Conservation (phyloP, 2,329 filamentous ascomycete species). For the Aspergillus tubingensis region DNA sequence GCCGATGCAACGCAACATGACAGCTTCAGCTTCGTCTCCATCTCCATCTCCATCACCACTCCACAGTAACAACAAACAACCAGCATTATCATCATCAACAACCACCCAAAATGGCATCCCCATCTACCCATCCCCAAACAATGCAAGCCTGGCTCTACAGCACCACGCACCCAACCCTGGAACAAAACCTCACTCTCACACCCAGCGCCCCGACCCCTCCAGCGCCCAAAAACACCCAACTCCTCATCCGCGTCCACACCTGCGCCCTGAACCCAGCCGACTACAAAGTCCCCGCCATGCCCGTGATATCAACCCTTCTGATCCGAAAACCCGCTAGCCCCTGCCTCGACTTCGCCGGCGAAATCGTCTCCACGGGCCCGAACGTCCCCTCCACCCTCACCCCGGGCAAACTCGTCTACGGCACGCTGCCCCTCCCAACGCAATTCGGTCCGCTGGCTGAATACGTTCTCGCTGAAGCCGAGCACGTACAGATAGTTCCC, state of each 20-base stretch:
- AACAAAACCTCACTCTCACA: constrained; percentile 56
- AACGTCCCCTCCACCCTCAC: constrained; percentile 30
- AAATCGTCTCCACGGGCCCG: constrained; percentile 41
- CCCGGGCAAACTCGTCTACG: constrained; percentile 51
- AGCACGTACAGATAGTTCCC: constrained; percentile 44
- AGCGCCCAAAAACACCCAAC: constrained; percentile 44
- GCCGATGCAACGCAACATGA: background rate
- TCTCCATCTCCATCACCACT: background rate
- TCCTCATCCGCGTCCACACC: constrained; percentile 59
- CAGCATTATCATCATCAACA: background rate
- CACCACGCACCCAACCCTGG: constrained; percentile 49
- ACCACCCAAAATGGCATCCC: background rate
- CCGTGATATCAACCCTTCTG: constrained; percentile 42
- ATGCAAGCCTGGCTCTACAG: constrained; percentile 64
- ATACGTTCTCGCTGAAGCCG: constrained; percentile 41
- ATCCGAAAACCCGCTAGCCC: constrained; percentile 51
- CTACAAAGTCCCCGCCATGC: constrained; percentile 62
- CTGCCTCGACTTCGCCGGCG: constrained; percentile 54
- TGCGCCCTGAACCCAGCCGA: constrained; percentile 64
- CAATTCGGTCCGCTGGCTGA: constrained; percentile 49
- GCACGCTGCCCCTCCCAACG: constrained; percentile 33
- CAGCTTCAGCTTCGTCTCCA: background rate
- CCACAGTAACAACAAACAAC: background rate
- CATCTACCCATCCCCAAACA: constrained; percentile 22
- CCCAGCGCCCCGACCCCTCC: constrained; percentile 46